Evolutionary conservation across 192 early-diverging fungal species (phyloP).

Genomic region (Coemansia sp.): DNA sequence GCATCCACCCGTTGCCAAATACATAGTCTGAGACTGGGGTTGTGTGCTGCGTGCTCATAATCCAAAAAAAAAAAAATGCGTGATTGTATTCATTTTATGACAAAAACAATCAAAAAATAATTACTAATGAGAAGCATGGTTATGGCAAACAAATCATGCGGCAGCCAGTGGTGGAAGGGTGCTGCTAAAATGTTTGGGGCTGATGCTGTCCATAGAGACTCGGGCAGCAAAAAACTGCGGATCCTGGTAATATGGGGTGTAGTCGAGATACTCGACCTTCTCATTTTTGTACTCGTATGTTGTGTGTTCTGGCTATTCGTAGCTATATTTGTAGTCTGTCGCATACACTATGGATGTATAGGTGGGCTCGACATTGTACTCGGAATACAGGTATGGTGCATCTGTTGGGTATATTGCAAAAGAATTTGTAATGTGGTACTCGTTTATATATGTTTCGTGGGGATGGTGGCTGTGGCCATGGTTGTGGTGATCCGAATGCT

Average conservation of each 20-base stretch:
- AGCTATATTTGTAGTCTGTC: not conserved
- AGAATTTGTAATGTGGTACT: not conserved
- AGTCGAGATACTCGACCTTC: not conserved
- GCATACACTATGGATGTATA: not conserved
- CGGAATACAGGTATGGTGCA: not conserved
- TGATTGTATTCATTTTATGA: not conserved
- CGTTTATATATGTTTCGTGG: not conserved
- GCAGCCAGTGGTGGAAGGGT: not conserved
- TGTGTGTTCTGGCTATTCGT: no score
- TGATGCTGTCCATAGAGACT: not conserved
- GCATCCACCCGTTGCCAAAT: slow-evolving; percentile 45
- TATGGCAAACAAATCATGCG: no score
- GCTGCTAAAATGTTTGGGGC: not conserved
- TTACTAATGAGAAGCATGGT: no score
- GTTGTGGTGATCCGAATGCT: not conserved
- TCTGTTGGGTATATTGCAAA: not conserved
- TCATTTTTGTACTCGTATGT: no score
- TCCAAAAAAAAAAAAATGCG: not conserved
- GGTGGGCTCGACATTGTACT: not conserved
- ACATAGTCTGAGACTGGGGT: slow-evolving; percentile 23
- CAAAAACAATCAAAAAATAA: no score
- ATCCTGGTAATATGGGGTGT: not conserved
- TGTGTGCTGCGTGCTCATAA: slow-evolving; percentile 10
- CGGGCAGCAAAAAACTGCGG: not conserved
- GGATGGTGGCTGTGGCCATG: not conserved